Base-by-base conservation (phyloP, 2,329 filamentous ascomycete species). In the Cytospora piceicola region DNA sequence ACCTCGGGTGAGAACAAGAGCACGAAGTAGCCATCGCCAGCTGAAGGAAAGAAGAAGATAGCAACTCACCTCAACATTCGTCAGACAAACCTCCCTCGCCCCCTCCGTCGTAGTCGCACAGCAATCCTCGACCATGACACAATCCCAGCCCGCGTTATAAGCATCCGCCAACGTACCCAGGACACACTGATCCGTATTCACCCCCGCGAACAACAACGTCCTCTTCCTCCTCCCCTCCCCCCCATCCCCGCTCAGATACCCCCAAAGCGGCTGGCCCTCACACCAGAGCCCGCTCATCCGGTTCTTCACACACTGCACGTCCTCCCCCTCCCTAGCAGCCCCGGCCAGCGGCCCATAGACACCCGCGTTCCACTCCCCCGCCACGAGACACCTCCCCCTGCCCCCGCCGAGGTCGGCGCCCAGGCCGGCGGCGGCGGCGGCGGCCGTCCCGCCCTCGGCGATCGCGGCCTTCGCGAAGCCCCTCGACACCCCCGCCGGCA, bases 151-250 rank as follows among this genome's bases (percentile, higher is more conserved):
- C 67, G 79, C 80, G 69, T 79, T 82, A 69, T 83, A 85, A 3
- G 82, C 83, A 75, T 88, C 84, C 58, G 79, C 77, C 65, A 87
- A 74, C 17, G 83, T 87, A 0, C 83, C 83, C 27, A 82, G 77
- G 9, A 88, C 85, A 71, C 85, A 88, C 71, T 87, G 85, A 73
- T 88, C 85, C 3, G 85, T 87, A 70, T 88, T 88, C 15, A 87
- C 85, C 0, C 86, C 85, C 0, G 82, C 75, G 68, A 88, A 87
- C 24, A 88, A 70, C 54, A 88, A 71, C 6, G 84, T 87, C 54
- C 69, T 79, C 65, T 79, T 80, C 12, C 29, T 14, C 39, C n/a
- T 20, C 9, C 32, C 54, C 6, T 32, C 30, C 17, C 32, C n/a
- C 0, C 76, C 76, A 57, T 77, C 69, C 51, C 30, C 39, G 56